phyloP scores from a whole-genome alignment of 148 eudicot genomes.

The Diospyros kaki region DNA sequence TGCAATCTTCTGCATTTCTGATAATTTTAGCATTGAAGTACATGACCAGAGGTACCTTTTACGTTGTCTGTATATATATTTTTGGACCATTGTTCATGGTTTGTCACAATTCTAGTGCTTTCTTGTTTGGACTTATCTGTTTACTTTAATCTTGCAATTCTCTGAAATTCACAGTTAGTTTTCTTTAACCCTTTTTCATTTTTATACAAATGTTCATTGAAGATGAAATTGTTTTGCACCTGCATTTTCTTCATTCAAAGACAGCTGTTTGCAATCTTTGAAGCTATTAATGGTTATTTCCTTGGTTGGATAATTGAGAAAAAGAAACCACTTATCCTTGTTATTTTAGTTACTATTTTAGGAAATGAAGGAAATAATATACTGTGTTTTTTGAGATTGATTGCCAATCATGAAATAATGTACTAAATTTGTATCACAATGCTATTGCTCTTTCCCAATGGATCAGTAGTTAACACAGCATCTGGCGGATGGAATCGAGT shows the following conservation, averaged over 20 bases:
- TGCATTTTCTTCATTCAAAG: not conserved
- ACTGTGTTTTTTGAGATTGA: not conserved
- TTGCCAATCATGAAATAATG: not conserved
- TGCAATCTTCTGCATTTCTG: too few relatives aligned
- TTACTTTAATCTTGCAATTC: not conserved
- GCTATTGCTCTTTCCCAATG: not conserved
- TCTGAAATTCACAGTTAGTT: not conserved
- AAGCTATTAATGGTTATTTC: not conserved
- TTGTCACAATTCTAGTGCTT: not conserved
- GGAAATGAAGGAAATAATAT: not conserved
- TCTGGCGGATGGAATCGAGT: conserved; percentile 40
- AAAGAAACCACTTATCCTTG: not conserved
- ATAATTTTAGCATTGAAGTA: too few relatives aligned
- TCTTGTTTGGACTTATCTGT: not conserved
- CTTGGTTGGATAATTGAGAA: not conserved
- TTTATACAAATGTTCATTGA: not conserved
- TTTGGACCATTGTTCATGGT: not conserved
- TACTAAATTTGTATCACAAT: not conserved
- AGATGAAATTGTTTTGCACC: not conserved
- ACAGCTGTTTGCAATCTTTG: not conserved
- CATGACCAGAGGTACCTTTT: too few relatives aligned
- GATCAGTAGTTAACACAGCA: conserved; percentile 27
- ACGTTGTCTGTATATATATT: too few relatives aligned
- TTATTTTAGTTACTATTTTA: not conserved
- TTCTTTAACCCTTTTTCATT: not conserved